Percentiles rank a stretch among this genome's conserved stretches.
phyloP scores from a whole-genome alignment of 129 eudicot genomes.

The Lactuca sativa region DNA sequence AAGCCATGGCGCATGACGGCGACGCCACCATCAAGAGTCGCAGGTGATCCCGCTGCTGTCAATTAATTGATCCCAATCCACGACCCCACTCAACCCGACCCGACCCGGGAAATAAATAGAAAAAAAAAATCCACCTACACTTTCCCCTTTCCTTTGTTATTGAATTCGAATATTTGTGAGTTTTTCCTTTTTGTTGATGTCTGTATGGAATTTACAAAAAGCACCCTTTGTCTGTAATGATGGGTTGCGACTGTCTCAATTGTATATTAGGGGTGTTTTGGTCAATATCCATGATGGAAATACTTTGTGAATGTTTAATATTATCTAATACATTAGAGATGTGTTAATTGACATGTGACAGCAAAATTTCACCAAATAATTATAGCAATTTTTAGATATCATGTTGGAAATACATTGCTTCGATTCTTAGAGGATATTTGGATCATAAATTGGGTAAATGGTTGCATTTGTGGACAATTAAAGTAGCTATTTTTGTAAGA shows the following conservation, averaged over 20 bases:
- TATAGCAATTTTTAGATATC: neutral
- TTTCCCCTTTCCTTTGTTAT: slow-evolving; percentile 16
- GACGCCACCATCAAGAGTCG: slow-evolving; percentile 10
- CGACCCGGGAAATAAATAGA: neutral
- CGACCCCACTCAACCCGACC: neutral
- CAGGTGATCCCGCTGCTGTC: slow-evolving; percentile 14
- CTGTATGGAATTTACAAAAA: slow-evolving; percentile 25
- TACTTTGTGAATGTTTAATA: slow-evolving; percentile 9
- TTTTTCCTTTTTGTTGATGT: slow-evolving; percentile 17
- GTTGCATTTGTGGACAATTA: neutral
- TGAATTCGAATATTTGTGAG: slow-evolving; percentile 22
- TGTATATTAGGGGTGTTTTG: slow-evolving; percentile 42
- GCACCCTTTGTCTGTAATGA: slow-evolving; percentile 28
- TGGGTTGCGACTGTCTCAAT: slow-evolving; percentile 24
- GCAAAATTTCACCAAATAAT: neutral
- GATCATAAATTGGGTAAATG: too few species aligned
- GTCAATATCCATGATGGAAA: slow-evolving; percentile 15
- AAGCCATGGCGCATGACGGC: slow-evolving; percentile 36
- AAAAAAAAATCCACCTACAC: slow-evolving; percentile 9
- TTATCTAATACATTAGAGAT: neutral
- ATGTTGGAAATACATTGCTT: neutral
- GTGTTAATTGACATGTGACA: neutral
- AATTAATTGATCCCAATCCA: slow-evolving; percentile 3
- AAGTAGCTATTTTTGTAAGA: neutral
- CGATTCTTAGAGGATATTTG: neutral